Percentiles rank a stretch among this genome's conserved stretches.
Evolutionary conservation across 164 flowering plant species (phyloP).

Genomic region (Umbellularia californica): DNA sequence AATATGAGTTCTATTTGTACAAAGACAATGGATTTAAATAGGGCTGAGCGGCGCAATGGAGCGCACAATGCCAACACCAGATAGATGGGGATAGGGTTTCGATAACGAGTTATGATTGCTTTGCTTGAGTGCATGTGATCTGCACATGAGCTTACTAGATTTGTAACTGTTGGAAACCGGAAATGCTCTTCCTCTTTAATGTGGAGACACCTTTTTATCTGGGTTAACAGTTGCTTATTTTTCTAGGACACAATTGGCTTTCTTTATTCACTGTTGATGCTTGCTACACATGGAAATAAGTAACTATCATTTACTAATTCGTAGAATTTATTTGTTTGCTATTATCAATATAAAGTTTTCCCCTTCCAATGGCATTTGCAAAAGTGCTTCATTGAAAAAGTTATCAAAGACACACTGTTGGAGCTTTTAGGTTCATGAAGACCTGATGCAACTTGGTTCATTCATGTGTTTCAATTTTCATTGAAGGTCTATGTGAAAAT

Average conservation of each 20-base stretch:
- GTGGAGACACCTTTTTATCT: neutral
- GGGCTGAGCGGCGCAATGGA: too few relatives aligned
- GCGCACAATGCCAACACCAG: too few relatives aligned
- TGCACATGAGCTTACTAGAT: too few relatives aligned
- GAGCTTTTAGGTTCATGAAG: neutral
- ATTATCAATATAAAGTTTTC: neutral
- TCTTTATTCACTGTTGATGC: too few relatives aligned
- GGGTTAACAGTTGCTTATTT: neutral
- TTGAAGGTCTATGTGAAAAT: neutral
- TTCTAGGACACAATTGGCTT: neutral
- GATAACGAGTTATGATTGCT: too few relatives aligned
- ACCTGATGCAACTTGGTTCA: neutral
- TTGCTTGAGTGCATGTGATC: too few relatives aligned
- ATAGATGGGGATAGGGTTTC: too few relatives aligned
- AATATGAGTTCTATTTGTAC: too few relatives aligned
- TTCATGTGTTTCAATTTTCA: neutral
- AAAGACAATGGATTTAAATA: too few relatives aligned
- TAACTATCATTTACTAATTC: neutral
- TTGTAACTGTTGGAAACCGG: too few relatives aligned
- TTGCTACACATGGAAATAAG: neutral
- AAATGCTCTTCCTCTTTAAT: too few relatives aligned
- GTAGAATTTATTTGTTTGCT: neutral
- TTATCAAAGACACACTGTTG: neutral
- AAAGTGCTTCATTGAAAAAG: neutral
- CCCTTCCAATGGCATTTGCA: neutral